Conservation (phyloP, 805 yeast species). For the Tetrapisispora phaffii region DNA sequence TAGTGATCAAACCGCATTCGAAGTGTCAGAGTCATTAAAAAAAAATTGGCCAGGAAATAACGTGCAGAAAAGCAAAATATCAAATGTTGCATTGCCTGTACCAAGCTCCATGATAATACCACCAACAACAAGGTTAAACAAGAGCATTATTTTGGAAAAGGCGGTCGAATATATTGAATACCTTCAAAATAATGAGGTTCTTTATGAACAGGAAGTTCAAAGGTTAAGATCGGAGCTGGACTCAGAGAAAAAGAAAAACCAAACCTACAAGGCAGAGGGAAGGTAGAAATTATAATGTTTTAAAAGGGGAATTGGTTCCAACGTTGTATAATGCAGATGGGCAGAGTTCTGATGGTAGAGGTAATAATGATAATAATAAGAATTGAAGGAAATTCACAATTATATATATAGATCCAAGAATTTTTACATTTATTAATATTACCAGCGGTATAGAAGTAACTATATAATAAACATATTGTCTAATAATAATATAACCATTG, state of each 20-base stretch:
- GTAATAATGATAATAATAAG: not conserved
- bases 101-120: not conserved
- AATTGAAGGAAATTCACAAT: not conserved
- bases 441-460: too few relatives aligned
- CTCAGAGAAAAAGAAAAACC: not conserved
- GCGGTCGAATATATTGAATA: conserved; percentile 52
- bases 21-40: conserved; percentile 22
- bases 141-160: conserved; percentile 57
- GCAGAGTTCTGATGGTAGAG: not conserved
- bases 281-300: not conserved
- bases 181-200: conserved; percentile 40
- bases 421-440: too few relatives aligned
- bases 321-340: too few relatives aligned
- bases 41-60: not conserved
- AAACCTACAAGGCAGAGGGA: not conserved
- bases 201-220: conserved; percentile 24
- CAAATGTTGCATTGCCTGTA: not conserved
- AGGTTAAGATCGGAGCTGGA: conserved; percentile 28
- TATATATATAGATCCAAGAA: too few relatives aligned
- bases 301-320: too few relatives aligned
- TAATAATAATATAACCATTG: not conserved
- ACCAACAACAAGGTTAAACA: conserved; percentile 40
- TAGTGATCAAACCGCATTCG: conserved; percentile 53
- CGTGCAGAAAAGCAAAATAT: not conserved
- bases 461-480: not conserved